Base-by-base conservation (phyloP, 768 basidiomycete genomes). In the Piloderma croceum region DNA sequence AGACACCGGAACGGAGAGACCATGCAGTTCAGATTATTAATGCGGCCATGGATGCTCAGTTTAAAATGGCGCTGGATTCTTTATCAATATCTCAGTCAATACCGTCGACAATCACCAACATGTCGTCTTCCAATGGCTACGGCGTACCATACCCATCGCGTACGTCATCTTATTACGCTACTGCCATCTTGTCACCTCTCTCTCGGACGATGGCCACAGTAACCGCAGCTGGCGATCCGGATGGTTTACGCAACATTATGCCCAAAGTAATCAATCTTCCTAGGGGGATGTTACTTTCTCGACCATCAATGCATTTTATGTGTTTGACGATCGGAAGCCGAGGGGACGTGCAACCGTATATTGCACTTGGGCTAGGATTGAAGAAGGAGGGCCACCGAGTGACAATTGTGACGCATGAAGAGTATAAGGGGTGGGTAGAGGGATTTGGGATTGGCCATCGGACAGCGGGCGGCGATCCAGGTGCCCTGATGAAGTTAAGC, bases 391-490 rank as follows among this genome's bases (percentile, higher is more conserved):
- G 73, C 0, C 79, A 83, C 59, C 67, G 78, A 4, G 68, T 83
- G 21, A 65, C 79, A 12, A 72, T 83, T 22, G 80, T 75, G 1
- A 75, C 78, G 0, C 81, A 83, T 15, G 61, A 65, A 48, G 59
- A 65, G 56, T 71, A 70, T 53, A 71, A 71, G 47, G 58, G 50
- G 1, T 83, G 81, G 81, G 61, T 83, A 21, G 68, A 70, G 43
- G 69, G 74, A 5, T 83, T 77, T 53, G 77, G 74, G 4, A 65
- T 84, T 41, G 62, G 58, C 24, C 78, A 81, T 57, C 68, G 79
- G 20, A 69, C 71, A 24, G 79, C 80, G 12, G 82, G 81, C 2
- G 82, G 81, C 6, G 81, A 84, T 59, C 81, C 81, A 0, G 79
- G 76, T 0, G 74, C 76, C 2, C 52, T 83, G 53, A 83, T 83